phyloP scores from a whole-genome alignment of 2,329 filamentous ascomycete species.

The Diaporthe caulivora region DNA sequence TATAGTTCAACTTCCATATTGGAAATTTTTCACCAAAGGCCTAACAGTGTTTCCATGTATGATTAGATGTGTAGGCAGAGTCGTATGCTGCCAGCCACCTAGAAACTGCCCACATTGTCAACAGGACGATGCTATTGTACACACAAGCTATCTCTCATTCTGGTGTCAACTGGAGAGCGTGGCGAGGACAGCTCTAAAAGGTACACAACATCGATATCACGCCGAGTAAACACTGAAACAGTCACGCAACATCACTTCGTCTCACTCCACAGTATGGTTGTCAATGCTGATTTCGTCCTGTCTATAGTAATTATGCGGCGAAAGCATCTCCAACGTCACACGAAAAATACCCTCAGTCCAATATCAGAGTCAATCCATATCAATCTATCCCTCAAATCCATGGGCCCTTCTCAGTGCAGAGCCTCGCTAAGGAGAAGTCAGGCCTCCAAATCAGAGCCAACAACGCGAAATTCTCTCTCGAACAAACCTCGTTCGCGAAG shows the following conservation, averaged over 20 bases:
- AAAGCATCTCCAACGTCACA: not conserved
- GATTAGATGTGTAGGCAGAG: no score
- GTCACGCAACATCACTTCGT: not conserved
- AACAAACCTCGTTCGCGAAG: not conserved
- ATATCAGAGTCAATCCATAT: not conserved
- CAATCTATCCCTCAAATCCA: not conserved
- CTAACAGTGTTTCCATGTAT: not conserved
- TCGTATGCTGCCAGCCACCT: not conserved
- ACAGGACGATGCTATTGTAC: not conserved
- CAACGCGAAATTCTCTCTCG: not conserved
- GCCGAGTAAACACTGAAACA: not conserved
- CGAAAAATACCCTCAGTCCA: not conserved
- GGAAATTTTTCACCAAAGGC: not conserved
- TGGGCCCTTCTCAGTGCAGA: not conserved
- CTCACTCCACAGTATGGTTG: not conserved
- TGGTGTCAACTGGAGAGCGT: not conserved
- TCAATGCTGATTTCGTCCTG: not conserved
- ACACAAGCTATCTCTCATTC: not conserved
- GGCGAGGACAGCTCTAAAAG: not conserved
- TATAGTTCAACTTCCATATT: not conserved
- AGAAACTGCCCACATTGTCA: not conserved
- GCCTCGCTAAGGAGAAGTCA: not conserved
- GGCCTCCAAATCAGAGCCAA: not conserved
- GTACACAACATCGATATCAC: not conserved
- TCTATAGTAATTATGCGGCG: not conserved